These are phyloP conservation scores for Dimargaris xerosporica DNA, from an alignment of 192 early-diverging fungal species.

Conservation along the genomic window DNA sequence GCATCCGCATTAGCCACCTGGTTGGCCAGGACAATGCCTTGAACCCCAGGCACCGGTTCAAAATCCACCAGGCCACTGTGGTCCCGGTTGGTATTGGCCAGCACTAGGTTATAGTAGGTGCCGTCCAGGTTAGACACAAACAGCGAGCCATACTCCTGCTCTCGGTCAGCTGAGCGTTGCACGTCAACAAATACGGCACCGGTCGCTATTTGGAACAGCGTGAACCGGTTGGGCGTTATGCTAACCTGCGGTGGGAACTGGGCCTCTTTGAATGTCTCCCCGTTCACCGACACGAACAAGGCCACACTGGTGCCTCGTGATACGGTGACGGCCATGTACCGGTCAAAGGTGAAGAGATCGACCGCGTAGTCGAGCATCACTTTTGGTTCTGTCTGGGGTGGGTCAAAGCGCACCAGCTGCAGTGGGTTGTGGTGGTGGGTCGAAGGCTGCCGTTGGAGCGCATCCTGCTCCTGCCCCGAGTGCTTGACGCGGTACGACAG, in stretches of 20 bases:
- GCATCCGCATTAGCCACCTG: constrained; percentile 56
- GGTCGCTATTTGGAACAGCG: constrained; percentile 69
- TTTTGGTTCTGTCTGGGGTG: constrained; percentile 16
- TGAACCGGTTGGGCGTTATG: constrained; percentile 64
- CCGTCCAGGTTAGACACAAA: constrained; percentile 85
- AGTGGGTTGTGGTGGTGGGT: constrained; percentile 37
- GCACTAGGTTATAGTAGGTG: constrained; percentile 53
- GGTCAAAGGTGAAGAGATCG: neutral
- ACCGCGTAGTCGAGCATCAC: neutral
- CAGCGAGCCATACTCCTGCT: constrained; percentile 48
- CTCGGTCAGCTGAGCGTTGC: constrained; percentile 31
- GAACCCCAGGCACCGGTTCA: constrained; percentile 76
- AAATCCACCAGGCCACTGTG: constrained; percentile 63
- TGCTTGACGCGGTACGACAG: constrained; percentile 42
- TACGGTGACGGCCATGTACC: constrained; percentile 10
- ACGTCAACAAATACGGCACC: constrained; percentile 68
- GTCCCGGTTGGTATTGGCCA: constrained; percentile 73
- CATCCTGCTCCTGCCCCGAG: constrained; percentile 29
- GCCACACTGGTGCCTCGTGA: constrained; percentile 18
- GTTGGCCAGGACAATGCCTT: constrained; percentile 81
- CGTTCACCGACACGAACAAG: constrained; percentile 63
- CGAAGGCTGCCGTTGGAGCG: constrained; percentile 24
- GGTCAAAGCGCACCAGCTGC: constrained; percentile 44
- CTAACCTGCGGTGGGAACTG: constrained; percentile 71
- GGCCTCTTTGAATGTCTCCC: constrained; percentile 47